Percentiles rank a stretch among this genome's conserved stretches.
Conservation (phyloP, 495 filamentous ascomycete genomes). For the Penicillium fimorum region DNA sequence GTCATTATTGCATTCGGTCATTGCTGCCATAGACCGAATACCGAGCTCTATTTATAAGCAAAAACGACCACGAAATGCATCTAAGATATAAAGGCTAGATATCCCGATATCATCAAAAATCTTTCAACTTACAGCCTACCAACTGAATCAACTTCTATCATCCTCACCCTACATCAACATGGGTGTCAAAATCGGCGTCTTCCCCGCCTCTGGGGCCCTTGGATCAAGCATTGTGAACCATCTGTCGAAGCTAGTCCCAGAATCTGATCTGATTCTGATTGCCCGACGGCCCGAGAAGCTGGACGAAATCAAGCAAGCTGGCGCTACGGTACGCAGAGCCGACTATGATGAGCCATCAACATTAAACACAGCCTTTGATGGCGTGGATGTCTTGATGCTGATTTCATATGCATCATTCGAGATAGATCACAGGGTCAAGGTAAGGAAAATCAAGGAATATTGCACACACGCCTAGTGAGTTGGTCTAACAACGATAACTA, state of each 20-base stretch:
- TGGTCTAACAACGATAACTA: constrained; percentile 8
- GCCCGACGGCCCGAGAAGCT: constrained; percentile 46
- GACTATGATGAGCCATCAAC: constrained; percentile 38
- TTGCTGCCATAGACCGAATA: neutral
- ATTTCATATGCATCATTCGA: constrained; percentile 46
- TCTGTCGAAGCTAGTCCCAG: constrained; percentile 38
- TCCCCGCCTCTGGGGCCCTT: constrained; percentile 52
- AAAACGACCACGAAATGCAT: neutral
- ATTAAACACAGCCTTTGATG: constrained; percentile 37
- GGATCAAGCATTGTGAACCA: constrained; percentile 48
- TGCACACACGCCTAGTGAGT: neutral
- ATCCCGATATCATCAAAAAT: neutral
- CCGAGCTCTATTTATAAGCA: constrained; percentile 20
- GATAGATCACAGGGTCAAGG: constrained; percentile 34
- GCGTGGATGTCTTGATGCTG: constrained; percentile 36
- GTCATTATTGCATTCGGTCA: neutral
- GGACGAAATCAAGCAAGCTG: constrained; percentile 17
- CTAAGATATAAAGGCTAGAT: neutral
- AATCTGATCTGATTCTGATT: constrained; percentile 43
- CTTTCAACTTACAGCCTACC: neutral
- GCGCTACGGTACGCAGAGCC: constrained; percentile 34
- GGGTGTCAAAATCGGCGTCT: constrained; percentile 44
- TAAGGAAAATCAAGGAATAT: constrained; percentile 5
- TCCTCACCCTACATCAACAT: constrained; percentile 9
- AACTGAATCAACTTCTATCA: neutral